Percentiles rank a stretch among this genome's conserved stretches.
These are phyloP conservation scores for Candida pini DNA, from an alignment of 805 yeast species.

Conservation along the genomic window DNA sequence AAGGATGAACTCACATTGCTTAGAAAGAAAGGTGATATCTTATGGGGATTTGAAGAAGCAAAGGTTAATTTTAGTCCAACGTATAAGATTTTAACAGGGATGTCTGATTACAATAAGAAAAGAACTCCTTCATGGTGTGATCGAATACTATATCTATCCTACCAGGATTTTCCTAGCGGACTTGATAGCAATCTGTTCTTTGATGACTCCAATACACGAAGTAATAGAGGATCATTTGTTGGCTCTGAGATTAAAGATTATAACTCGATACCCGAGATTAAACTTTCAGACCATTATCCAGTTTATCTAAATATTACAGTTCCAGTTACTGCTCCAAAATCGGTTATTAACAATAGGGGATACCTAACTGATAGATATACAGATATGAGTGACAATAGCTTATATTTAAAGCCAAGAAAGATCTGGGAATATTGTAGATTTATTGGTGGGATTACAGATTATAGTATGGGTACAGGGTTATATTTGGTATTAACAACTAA, in stretches of 20 bases:
- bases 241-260: slow-evolving; percentile 34
- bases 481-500: slow-evolving; percentile 12
- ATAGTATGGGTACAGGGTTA: slow-evolving; percentile 12
- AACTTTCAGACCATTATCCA: slow-evolving; percentile 72
- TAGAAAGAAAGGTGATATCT: slow-evolving; percentile 37
- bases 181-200: too few species aligned
- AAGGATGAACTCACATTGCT: slow-evolving; percentile 48
- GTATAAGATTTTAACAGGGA: slow-evolving; percentile 56
- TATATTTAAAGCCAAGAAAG: slow-evolving; percentile 23
- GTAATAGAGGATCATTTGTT: neutral
- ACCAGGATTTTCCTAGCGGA: too few species aligned
- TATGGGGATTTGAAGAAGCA: slow-evolving; percentile 63
- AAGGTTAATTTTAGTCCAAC: slow-evolving; percentile 70
- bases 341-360: slow-evolving; percentile 22
- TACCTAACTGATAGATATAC: slow-evolving; percentile 21
- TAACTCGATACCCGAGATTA: slow-evolving; percentile 39
- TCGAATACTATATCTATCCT: slow-evolving; percentile 57
- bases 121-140: slow-evolving; percentile 91
- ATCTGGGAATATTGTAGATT: slow-evolving; percentile 12
- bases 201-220: neutral
- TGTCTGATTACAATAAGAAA: slow-evolving; percentile 42
- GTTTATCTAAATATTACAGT: slow-evolving; percentile 50
- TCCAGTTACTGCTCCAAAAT: slow-evolving; percentile 41
- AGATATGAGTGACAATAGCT: slow-evolving; percentile 16
- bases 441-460: slow-evolving; percentile 15